phyloP scores from a whole-genome alignment of 345 rosid genomes.

The Nephelium lappaceum region DNA sequence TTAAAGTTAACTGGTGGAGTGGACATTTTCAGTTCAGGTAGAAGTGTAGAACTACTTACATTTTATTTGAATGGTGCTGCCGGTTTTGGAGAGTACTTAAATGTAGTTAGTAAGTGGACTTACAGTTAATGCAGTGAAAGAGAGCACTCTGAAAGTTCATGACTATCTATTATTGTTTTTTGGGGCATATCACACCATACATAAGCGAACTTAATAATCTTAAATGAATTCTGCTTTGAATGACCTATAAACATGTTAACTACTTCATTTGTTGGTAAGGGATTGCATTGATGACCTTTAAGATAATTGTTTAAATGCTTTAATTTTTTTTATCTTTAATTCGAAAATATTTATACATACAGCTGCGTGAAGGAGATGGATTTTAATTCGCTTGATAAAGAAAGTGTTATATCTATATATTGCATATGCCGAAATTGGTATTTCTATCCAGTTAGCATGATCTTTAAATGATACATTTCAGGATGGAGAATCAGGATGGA shows the following conservation, averaged over 20 bases:
- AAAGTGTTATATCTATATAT: not conserved
- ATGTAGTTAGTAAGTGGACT: not conserved
- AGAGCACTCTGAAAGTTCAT: not conserved
- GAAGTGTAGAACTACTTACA: not conserved
- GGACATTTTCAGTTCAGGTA: not conserved
- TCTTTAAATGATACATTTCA: slow-evolving; percentile 30
- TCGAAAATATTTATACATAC: not conserved
- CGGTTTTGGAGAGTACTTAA: not conserved
- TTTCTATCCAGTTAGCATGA: slow-evolving; percentile 2
- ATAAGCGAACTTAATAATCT: not conserved
- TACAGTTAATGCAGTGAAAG: not conserved
- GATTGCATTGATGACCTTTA: not conserved
- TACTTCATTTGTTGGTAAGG: not conserved
- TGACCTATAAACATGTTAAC: not conserved
- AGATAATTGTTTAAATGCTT: not conserved
- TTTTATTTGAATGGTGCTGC: not conserved
- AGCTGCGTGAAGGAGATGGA: not conserved
- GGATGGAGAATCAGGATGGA: slow-evolving; percentile 99
- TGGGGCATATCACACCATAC: not conserved
- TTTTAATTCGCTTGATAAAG: not conserved
- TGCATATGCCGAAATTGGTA: not conserved
- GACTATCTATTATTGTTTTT: not conserved
- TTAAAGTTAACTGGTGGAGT: not conserved
- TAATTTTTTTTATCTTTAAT: not conserved
- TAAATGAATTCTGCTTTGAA: not conserved